phyloP scores from a whole-genome alignment of 2,329 filamentous ascomycete genomes.

The Fusarium chlamydosporum region DNA sequence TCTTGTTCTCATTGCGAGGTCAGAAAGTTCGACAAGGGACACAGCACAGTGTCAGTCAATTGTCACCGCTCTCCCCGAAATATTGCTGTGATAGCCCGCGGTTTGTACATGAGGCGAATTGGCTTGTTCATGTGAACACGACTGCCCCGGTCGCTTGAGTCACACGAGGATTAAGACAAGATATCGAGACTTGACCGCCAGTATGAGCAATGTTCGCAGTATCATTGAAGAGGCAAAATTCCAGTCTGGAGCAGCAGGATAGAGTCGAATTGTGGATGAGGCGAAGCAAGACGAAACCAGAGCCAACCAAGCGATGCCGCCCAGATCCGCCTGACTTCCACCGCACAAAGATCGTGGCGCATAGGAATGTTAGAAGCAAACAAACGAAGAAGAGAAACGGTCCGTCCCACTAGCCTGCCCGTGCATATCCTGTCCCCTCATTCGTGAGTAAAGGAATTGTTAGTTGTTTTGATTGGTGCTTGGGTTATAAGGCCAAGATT shows the following conservation, averaged over 20 bases:
- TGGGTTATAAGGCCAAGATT: slow-evolving; percentile 28
- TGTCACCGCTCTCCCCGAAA: slow-evolving; percentile 29
- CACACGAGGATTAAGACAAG: slow-evolving; percentile 41
- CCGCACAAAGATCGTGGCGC: slow-evolving; percentile 24
- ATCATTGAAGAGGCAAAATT: slow-evolving; percentile 42
- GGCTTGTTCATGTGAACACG: slow-evolving; percentile 45
- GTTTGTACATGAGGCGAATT: slow-evolving; percentile 31
- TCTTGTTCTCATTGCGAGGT: slow-evolving; percentile 26
- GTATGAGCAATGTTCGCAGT: slow-evolving; percentile 39
- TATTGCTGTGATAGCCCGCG: slow-evolving; percentile 28
- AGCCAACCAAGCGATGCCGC: slow-evolving; percentile 45
- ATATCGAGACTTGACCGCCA: slow-evolving; percentile 45
- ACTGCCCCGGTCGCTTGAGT: slow-evolving; percentile 37
- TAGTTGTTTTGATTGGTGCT: slow-evolving; percentile 43
- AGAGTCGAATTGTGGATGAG: slow-evolving; percentile 37
- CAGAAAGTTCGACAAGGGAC: slow-evolving; percentile 34
- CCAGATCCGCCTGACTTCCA: slow-evolving; percentile 39
- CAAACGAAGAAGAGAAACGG: slow-evolving; percentile 43
- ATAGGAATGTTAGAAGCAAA: slow-evolving; percentile 24
- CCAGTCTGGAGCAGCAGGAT: slow-evolving; percentile 24
- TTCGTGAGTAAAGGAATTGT: slow-evolving; percentile 26
- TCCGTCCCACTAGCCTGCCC: slow-evolving; percentile 51
- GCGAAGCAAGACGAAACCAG: slow-evolving; percentile 27
- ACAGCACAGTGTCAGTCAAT: slow-evolving; percentile 31
- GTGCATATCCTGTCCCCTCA: slow-evolving; percentile 18